A percentile compares a stretch with the other conserved stretches of the same genome.
Conservation (phyloP, 169 alveolate genomes). For the Eimeria acervulina region DNA sequence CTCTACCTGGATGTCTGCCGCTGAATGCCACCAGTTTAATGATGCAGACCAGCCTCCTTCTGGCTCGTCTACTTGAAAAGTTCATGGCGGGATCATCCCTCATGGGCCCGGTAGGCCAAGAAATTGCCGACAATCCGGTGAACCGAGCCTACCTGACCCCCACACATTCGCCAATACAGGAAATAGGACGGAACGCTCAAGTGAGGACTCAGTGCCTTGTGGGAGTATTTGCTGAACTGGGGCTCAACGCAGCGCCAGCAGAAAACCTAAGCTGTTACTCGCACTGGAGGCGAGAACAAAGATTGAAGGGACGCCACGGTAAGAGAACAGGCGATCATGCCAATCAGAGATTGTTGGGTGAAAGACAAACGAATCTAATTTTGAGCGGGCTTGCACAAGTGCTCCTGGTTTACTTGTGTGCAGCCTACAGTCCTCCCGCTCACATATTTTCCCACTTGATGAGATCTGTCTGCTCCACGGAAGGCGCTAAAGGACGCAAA, state of each 20-base stretch:
- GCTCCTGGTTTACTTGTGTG: background rate
- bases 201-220: conserved; percentile 55
- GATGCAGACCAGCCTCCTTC: conserved; percentile 56
- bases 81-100: conserved; percentile 46
- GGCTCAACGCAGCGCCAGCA: conserved; percentile 60
- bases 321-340: background rate
- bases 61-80: conserved; percentile 34
- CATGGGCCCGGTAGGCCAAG: conserved; percentile 44
- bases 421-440: conserved; percentile 26
- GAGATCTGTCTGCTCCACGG: conserved; percentile 37
- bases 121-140: conserved; percentile 16
- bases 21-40: conserved; percentile 38
- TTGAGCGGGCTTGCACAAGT: background rate
- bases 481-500: background rate
- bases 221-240: conserved; percentile 48
- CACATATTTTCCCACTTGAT: conserved; percentile 20
- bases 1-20: conserved; percentile 55
- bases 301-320: conserved; percentile 44
- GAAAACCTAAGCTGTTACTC: conserved; percentile 26
- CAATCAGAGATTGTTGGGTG: background rate
- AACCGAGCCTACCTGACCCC: background rate
- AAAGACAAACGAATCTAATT: background rate
- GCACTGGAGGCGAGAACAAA: conserved; percentile 7
- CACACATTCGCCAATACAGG: conserved; percentile 32
- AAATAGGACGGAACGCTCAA: background rate